phyloP scores from a whole-genome alignment of 805 yeast species.

The Cyberlindnera suaveolens region DNA sequence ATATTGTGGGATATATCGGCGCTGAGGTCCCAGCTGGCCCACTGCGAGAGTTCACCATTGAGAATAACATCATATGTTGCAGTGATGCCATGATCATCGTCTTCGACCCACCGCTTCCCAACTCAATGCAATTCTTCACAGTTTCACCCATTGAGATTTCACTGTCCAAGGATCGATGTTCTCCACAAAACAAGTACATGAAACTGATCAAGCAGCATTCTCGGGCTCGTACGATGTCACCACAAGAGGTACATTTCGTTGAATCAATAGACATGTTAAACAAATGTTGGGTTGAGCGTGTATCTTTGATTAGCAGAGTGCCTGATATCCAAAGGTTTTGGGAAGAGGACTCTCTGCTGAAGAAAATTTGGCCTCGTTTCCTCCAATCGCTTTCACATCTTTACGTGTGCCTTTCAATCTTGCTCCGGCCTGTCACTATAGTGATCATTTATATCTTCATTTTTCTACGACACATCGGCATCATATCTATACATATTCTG shows the following conservation, averaged over 20 bases:
- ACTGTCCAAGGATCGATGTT: constrained; percentile 24
- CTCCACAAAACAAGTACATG: neutral
- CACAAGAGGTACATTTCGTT: constrained; percentile 7
- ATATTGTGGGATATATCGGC: constrained; percentile 10
- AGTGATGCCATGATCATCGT: constrained; percentile 32
- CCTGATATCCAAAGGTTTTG: constrained; percentile 14
- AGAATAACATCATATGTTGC: neutral
- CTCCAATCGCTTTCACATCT: neutral
- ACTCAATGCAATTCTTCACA: constrained; percentile 71
- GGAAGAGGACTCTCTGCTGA: constrained; percentile 6
- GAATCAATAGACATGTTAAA: constrained; percentile 13
- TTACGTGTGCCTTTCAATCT: neutral
- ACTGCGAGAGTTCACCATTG: neutral
- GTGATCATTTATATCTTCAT: constrained; percentile 8
- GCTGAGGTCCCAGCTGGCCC: neutral
- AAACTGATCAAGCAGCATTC: constrained; percentile 7
- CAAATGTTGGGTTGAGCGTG: constrained; percentile 16
- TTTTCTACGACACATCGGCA: constrained; percentile 10
- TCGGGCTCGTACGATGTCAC: constrained; percentile 1
- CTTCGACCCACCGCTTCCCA: constrained; percentile 69
- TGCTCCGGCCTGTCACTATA: constrained; percentile 12
- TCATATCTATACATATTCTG: constrained; percentile 18
- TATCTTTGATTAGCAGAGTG: constrained; percentile 2
- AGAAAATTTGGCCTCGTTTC: neutral
- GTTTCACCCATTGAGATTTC: constrained; percentile 66